Evolutionary conservation across 352 stramenopile species (phyloP).

Genomic region (Phytophthora pinifolia): DNA sequence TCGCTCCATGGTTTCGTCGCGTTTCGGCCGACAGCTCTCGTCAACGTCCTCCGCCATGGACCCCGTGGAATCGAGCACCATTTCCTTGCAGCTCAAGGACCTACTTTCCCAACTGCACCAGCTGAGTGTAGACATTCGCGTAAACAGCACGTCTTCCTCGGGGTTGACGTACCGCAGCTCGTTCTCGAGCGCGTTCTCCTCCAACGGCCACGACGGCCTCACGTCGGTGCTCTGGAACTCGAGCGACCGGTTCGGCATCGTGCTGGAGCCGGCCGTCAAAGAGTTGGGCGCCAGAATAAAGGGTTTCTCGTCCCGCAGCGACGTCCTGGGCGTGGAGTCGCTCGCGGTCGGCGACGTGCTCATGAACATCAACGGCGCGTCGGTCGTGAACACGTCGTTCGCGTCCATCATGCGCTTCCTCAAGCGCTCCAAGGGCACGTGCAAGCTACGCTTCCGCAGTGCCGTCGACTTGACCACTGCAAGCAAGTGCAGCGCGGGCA

Average conservation of each 20-base stretch:
- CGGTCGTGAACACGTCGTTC: constrained; percentile 52
- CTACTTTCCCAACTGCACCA: constrained; percentile 72
- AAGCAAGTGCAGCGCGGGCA: constrained; percentile 29
- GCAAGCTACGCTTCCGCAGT: constrained; percentile 68
- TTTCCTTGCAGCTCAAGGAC: constrained; percentile 70
- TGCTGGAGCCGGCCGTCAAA: constrained; percentile 49
- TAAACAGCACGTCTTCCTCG: constrained; percentile 45
- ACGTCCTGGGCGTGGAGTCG: constrained; percentile 67
- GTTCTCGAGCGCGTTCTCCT: constrained; percentile 66
- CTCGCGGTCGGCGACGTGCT: constrained; percentile 64
- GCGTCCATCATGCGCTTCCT: constrained; percentile 74
- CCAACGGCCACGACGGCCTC: constrained; percentile 18
- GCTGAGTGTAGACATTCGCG: constrained; percentile 67
- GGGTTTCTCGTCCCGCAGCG: constrained; percentile 61
- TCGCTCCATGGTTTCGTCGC: constrained; percentile 46
- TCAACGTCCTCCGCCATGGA: constrained; percentile 27
- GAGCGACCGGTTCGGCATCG: constrained; percentile 69
- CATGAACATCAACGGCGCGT: constrained; percentile 74
- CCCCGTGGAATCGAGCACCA: constrained; percentile 51
- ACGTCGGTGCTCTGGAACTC: constrained; percentile 78
- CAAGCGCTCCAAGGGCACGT: constrained; percentile 77
- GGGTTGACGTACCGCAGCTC: constrained; percentile 70
- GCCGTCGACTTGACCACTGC: constrained; percentile 3
- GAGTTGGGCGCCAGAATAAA: constrained; percentile 64
- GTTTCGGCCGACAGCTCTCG: constrained; percentile 35